Percentiles rank a stretch among this genome's conserved stretches.
Evolutionary conservation across 768 basidiomycete genomes (phyloP).

Genomic region (Peribolospora kevripleyi): DNA sequence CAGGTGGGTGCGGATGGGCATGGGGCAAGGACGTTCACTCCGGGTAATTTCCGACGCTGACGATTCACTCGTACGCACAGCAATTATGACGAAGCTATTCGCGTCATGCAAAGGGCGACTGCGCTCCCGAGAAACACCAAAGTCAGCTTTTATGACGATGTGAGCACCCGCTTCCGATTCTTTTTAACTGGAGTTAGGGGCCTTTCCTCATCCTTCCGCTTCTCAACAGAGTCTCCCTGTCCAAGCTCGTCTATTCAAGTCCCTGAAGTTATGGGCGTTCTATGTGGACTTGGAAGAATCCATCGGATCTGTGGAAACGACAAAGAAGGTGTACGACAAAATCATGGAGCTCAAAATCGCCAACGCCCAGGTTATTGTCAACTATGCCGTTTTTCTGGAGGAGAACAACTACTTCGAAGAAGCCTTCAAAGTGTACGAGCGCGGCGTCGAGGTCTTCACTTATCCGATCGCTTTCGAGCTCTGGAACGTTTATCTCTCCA

Average conservation of each 20-base stretch:
- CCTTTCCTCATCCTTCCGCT: not conserved
- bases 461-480: constrained; percentile 96
- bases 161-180: constrained; percentile 22
- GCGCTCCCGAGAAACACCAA: constrained; percentile 72
- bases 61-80: constrained; percentile 22
- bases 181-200: not conserved
- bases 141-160: constrained; percentile 86
- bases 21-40: not conserved
- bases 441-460: constrained; percentile 88
- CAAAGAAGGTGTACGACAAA: constrained; percentile 85
- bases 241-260: constrained; percentile 84
- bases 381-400: constrained; percentile 88
- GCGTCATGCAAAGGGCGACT: constrained; percentile 89
- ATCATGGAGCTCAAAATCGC: constrained; percentile 90
- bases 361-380: constrained; percentile 90
- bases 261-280: constrained; percentile 94
- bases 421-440: constrained; percentile 93
- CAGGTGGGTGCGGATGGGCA: constrained; percentile 35
- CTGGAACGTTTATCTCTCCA: constrained; percentile 95
- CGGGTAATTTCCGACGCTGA: not conserved
- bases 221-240: constrained; percentile 42
- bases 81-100: constrained; percentile 84
- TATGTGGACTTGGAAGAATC: constrained; percentile 95
- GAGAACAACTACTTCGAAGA: constrained; percentile 98
- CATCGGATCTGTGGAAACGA: constrained; percentile 71